These are phyloP conservation scores for Solanum habrochaites DNA, from an alignment of 257 asterid species.

Conservation along the genomic window DNA sequence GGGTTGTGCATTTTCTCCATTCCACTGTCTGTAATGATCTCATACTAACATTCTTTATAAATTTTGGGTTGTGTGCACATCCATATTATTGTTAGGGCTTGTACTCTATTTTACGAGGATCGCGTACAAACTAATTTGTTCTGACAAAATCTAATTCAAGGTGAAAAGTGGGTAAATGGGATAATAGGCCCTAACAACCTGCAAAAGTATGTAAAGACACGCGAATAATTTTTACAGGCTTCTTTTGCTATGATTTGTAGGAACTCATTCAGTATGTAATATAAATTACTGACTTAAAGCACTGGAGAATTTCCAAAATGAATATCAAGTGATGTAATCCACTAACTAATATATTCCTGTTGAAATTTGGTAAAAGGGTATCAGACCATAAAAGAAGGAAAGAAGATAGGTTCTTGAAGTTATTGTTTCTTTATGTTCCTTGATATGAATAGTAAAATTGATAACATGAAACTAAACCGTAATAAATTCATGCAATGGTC, in stretches of 20 bases:
- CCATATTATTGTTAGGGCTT: neutral
- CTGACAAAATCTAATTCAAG: neutral
- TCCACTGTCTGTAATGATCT: neutral
- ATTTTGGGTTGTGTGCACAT: neutral
- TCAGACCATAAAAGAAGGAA: neutral
- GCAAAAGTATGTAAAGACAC: neutral
- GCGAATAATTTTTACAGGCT: neutral
- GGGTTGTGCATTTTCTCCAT: neutral
- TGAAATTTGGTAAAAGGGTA: neutral
- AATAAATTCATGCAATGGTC: neutral
- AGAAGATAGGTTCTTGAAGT: neutral
- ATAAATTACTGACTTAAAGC: neutral
- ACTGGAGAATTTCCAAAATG: neutral
- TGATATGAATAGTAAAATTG: neutral
- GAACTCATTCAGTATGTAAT: neutral
- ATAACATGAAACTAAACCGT: neutral
- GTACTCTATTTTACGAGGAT: neutral
- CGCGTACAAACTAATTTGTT: neutral
- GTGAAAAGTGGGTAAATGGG: neutral
- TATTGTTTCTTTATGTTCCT: neutral
- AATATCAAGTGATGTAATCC: neutral
- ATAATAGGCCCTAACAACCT: neutral
- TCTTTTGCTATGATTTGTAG: neutral
- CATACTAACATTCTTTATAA: neutral
- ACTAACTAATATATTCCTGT: neutral